Evolutionary conservation across 176 grass and related monocot genomes (phyloP).

Genomic region (Puya raimondii): DNA sequence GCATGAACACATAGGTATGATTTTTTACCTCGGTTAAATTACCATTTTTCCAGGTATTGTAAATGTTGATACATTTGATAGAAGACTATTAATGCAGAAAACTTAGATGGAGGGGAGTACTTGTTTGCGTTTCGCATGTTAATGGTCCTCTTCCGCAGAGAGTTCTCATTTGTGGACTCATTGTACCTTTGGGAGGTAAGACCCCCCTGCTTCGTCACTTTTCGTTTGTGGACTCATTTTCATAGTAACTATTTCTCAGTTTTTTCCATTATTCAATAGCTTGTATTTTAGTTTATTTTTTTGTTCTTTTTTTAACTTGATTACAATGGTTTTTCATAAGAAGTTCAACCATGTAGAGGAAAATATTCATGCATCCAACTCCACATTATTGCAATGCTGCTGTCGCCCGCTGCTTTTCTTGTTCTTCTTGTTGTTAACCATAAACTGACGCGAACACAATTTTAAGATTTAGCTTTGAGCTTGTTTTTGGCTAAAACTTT

Average conservation of each 20-base stretch:
- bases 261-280: background rate
- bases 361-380: too few relatives aligned
- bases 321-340: too few relatives aligned
- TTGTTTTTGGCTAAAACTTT: conserved; percentile 15
- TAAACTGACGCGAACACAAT: too few relatives aligned
- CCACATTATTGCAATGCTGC: too few relatives aligned
- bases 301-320: too few relatives aligned
- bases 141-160: conserved; percentile 95
- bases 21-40: conserved; percentile 2
- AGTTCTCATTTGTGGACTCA: conserved; percentile 87
- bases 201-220: background rate
- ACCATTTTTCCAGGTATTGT: background rate
- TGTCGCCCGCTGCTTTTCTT: too few relatives aligned
- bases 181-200: conserved; percentile 96
- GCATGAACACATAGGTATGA: conserved; percentile 84
- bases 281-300: background rate
- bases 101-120: conserved; percentile 89
- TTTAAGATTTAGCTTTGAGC: background rate
- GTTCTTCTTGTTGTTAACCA: too few relatives aligned
- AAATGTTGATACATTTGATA: conserved; percentile 13
- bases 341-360: too few relatives aligned
- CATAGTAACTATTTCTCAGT: background rate
- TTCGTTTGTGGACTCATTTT: background rate
- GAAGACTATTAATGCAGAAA: conserved; percentile 48
- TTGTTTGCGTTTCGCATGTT: conserved; percentile 95